Percentiles rank a stretch among this genome's conserved stretches.
Evolutionary conservation across 2,329 filamentous ascomycete species (phyloP).

Genomic region (Didymella sp.): DNA sequence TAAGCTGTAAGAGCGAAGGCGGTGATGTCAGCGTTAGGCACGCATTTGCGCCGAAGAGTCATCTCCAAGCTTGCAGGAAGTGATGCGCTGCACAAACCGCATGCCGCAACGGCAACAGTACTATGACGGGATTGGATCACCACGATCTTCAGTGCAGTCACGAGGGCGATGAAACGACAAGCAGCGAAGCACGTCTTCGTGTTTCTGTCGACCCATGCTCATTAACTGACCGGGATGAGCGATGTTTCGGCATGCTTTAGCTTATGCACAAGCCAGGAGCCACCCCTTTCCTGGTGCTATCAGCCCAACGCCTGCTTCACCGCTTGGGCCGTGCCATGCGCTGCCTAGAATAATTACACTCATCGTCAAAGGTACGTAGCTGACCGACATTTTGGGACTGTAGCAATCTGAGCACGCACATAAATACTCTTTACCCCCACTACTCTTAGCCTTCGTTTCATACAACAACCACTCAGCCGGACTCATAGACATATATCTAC

Average conservation of each 20-base stretch:
- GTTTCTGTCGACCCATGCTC: constrained; percentile 45
- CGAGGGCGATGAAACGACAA: constrained; percentile 52
- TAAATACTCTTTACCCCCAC: constrained; percentile 50
- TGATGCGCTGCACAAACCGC: constrained; percentile 32
- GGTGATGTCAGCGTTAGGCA: constrained; percentile 46
- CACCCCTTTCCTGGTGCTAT: constrained; percentile 49
- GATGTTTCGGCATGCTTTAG: constrained; percentile 49
- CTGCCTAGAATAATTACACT: constrained; percentile 50
- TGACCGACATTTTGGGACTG: constrained; percentile 50
- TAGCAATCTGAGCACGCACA: constrained; percentile 49
- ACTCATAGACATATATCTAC: constrained; percentile 32
- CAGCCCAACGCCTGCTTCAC: constrained; percentile 51
- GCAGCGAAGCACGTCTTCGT: constrained; percentile 44
- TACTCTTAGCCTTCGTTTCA: constrained; percentile 42
- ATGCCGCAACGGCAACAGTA: constrained; percentile 29
- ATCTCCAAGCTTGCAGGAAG: constrained; percentile 27
- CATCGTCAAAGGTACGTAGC: constrained; percentile 51
- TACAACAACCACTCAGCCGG: constrained; percentile 30
- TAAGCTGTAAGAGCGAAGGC: constrained; percentile 27
- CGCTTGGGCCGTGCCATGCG: constrained; percentile 48
- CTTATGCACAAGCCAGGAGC: constrained; percentile 49
- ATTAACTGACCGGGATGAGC: constrained; percentile 45
- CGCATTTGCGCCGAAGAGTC: constrained; percentile 19
- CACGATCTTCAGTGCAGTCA: constrained; percentile 47
- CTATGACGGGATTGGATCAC: constrained; percentile 46